Conservation (phyloP, 495 filamentous ascomycete genomes). For the Aspergillus nidulans region DNA sequence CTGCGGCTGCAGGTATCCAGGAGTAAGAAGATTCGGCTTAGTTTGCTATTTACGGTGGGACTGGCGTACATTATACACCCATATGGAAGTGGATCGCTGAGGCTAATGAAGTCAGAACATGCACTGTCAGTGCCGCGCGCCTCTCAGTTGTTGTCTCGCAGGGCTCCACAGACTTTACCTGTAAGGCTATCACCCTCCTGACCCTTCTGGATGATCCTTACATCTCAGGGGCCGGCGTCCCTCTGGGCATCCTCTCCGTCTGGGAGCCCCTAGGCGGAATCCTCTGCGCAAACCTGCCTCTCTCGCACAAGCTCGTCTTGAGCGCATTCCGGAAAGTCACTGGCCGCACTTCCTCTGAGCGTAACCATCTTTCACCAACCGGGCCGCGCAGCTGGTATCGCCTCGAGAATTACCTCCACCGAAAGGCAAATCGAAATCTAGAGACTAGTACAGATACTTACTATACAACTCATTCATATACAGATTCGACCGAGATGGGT, state of each 20-base stretch:
- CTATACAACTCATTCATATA: too few species aligned
- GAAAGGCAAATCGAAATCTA: too few species aligned
- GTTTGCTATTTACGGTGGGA: constrained; percentile 38
- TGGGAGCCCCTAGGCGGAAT: constrained; percentile 43
- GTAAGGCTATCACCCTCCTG: constrained; percentile 15
- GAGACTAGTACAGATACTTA: too few species aligned
- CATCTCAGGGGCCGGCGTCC: constrained; percentile 31
- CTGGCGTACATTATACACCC: constrained; percentile 20
- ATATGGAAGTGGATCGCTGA: too few species aligned
- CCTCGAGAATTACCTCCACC: not conserved
- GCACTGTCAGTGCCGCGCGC: constrained; percentile 34
- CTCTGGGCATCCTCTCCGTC: constrained; percentile 36
- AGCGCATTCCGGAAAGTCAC: not conserved
- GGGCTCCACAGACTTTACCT: constrained; percentile 37
- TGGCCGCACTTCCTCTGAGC: not conserved
- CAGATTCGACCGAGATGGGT: too few species aligned
- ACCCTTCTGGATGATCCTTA: not conserved
- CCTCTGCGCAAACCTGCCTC: constrained; percentile 41
- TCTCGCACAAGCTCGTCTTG: not conserved
- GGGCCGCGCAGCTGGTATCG: not conserved
- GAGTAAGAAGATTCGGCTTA: constrained; percentile 32
- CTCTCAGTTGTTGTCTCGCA: constrained; percentile 36
- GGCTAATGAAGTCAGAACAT: constrained; percentile 26
- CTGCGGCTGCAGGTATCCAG: constrained; percentile 23
- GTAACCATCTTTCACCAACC: not conserved